Base-by-base conservation (phyloP, 176 grass and related monocot species). In the Eragrostis nindensis region DNA sequence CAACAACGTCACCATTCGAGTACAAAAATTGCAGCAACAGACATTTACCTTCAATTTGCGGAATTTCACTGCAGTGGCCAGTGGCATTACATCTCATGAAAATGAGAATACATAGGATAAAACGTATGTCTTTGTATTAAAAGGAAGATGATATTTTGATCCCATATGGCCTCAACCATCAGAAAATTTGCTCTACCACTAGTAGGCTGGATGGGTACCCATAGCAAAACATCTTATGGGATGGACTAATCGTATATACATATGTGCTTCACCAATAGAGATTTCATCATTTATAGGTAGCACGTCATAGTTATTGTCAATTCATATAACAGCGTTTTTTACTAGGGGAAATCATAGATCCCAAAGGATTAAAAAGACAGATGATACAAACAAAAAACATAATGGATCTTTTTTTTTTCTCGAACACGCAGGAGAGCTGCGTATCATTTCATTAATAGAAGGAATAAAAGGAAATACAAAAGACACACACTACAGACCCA, bases 201-300 rank as follows among this genome's bases (percentile, higher is more conserved):
- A 36, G 32, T 29, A 70, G 22, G 44, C 14, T 32, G 50, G 25
- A 24, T 32, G 46, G 44, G 48, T 71, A 44, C 49, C 14, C 42
- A 13, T 29, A 66, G 47, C 8, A 36, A 62, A 63, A 25, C 53
- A 69, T 15, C 19, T 27, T 69, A 63, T 42, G 18, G 61, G 68
- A 50, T 45, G 16, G 55, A 74, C 1, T 43, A 40, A 66, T 10
- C 12, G 59, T 68, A 68, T 32, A 52, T 66, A 66, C 11, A 46
- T 14, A 64, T 68, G 26, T 18, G 44, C 77, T 40, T 15, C 32
- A 4, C 32, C 32, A 36, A 36, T 36, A 36, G 4, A 54, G 22
- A n/a, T 29, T 75, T 26, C 40, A 49, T 74, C 50, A 49, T 21
- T 78, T 15, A 24, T 78, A 57, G 18, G 65, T n/a, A 73, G 49